phyloP scores from a whole-genome alignment of 2,329 filamentous ascomycete species.

The Colletotrichum melonis region DNA sequence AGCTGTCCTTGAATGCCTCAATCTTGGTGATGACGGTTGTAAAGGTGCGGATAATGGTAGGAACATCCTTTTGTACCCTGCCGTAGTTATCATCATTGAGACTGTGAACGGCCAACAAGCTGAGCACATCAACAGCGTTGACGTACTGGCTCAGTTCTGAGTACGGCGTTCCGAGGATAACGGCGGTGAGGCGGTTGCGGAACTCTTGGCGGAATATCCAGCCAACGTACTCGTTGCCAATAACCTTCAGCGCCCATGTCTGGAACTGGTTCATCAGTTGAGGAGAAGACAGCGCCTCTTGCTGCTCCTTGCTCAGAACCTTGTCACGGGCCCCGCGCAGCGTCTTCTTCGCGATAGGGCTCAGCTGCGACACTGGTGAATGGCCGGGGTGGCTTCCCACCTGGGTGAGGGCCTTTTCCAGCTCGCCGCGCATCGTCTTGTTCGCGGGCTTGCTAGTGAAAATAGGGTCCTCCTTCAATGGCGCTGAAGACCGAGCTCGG shows the following conservation, averaged over 20 bases:
- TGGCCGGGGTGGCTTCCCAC: constrained; percentile 59
- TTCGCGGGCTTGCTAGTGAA: constrained; percentile 52
- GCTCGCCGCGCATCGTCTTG: constrained; percentile 53
- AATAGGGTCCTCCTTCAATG: constrained; percentile 58
- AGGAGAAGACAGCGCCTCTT: constrained; percentile 62
- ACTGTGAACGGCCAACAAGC: constrained; percentile 77
- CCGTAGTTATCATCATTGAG: constrained; percentile 86
- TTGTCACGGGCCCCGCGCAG: constrained; percentile 60
- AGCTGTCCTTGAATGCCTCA: constrained; percentile 70
- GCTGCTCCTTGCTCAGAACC: constrained; percentile 64
- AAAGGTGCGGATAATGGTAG: constrained; percentile 78
- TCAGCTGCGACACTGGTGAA: constrained; percentile 59
- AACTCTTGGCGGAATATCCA: constrained; percentile 78
- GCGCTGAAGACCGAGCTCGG: constrained; percentile 50
- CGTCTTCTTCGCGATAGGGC: constrained; percentile 62
- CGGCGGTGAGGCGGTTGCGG: constrained; percentile 70
- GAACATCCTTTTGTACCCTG: constrained; percentile 85
- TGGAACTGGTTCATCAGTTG: constrained; percentile 61
- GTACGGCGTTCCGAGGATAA: constrained; percentile 80
- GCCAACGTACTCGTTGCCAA: constrained; percentile 67
- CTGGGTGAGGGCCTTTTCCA: constrained; percentile 59
- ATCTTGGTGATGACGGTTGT: constrained; percentile 76
- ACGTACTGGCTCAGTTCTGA: constrained; percentile 76
- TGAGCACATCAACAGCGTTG: constrained; percentile 78
- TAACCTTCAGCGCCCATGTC: constrained; percentile 56